Evolutionary conservation across 2,329 filamentous ascomycete genomes (phyloP), one percentile per base, ranked within the genome.

Genomic region (Sclerotinia nivalis): DNA sequence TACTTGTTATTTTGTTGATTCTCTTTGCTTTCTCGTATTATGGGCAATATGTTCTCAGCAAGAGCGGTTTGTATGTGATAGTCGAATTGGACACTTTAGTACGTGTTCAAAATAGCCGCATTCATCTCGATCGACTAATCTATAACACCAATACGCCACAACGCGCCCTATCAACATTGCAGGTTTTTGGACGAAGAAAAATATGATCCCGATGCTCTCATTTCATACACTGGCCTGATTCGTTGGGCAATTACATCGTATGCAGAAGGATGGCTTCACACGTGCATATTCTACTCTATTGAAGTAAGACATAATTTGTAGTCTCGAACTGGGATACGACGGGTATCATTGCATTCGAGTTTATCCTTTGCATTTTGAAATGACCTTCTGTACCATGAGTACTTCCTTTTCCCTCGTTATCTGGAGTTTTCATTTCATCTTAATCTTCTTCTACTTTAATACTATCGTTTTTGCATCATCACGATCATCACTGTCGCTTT

Each of bases 401-500:
- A 37, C 45, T 40, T 52, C 13, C 13, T 34, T 64, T 28, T 64
- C 61, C 25, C 28, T 31, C 28, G 0, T 55, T 47, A n/a, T 47
- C 49, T 67, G 25, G 22, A 5, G 49, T 45, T 37, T 31, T 15
- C 6, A 6, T 22, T 13, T 52, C 22, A 15, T 55, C 12, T 55
- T 25, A 0, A 9, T 34, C 25, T 34, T 18, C 52, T 49, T 28
- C 47, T 34, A 2, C 22, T 43, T 34, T 34, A 15, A 6, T 47
- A n/a, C 43, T 34, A 18, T 61, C 28, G 43, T 64, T 45, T 55
- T 52, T 31, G 50, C 58, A n/a, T 45, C 43, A 12, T 20, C 64
- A 43, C 50, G 13, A 69, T 25, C 66, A n/a, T 28, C 45, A 68
- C 66, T 68, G 55, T 68, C 66, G 66, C 56, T 68, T 68, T 61